Percentiles rank a stretch among this genome's conserved stretches.
Conservation (phyloP, 2,329 filamentous ascomycete species). For the Huntiella decipiens region DNA sequence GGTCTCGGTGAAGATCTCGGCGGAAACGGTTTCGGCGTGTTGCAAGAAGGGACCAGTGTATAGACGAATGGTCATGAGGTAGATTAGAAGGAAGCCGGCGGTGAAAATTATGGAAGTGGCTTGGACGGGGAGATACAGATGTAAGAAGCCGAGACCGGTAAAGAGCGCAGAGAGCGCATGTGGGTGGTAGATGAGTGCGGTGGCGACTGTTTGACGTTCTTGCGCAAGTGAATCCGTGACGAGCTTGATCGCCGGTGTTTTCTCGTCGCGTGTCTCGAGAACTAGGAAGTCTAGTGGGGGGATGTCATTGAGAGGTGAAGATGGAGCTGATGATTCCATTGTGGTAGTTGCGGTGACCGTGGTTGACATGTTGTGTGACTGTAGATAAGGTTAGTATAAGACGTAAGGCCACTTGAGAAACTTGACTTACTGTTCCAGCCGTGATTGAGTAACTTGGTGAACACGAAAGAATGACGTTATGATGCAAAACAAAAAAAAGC, state of each 20-base stretch:
- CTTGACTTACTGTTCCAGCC: neutral
- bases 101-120: conserved; percentile 18
- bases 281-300: conserved; percentile 26
- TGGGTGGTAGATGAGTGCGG: conserved; percentile 44
- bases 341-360: neutral
- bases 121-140: conserved; percentile 1
- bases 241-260: conserved; percentile 49
- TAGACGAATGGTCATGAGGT: conserved; percentile 3
- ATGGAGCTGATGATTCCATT: neutral
- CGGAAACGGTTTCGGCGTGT: neutral
- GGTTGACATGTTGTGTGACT: neutral
- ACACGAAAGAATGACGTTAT: neutral
- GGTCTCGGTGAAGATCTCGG: neutral
- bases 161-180: conserved; percentile 29
- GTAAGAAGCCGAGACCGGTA: conserved; percentile 17
- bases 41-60: conserved; percentile 1
- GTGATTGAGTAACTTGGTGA: neutral
- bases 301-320: neutral
- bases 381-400: neutral
- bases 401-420: neutral
- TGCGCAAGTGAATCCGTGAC: conserved; percentile 68
- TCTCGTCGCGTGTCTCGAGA: conserved; percentile 33
- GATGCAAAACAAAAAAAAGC: neutral
- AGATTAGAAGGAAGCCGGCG: conserved; percentile 14
- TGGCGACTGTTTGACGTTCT: conserved; percentile 53